Conservation (phyloP, 139 green algal genomes). For the Raphidocelis subcapitata region DNA sequence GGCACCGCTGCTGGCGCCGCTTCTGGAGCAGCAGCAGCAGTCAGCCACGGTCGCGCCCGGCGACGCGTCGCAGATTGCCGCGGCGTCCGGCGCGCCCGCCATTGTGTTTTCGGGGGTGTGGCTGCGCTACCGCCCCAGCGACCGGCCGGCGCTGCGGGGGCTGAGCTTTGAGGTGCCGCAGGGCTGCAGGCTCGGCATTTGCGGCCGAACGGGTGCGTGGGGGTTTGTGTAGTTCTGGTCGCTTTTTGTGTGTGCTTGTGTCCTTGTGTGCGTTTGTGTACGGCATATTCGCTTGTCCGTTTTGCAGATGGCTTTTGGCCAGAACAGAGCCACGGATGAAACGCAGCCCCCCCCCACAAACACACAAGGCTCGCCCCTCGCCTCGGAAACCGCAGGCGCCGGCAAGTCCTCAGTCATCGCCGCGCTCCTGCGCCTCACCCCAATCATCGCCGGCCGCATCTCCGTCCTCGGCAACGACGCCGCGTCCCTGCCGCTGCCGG, state of each 20-base stretch:
- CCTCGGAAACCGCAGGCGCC: conserved; percentile 46
- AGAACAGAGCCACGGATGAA: too few species aligned
- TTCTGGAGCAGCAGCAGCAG: conserved; percentile 24
- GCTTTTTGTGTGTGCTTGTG: too few species aligned
- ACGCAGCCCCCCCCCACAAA: too few species aligned
- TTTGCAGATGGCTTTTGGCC: too few species aligned
- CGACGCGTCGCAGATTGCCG: background rate
- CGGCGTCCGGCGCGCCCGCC: background rate
- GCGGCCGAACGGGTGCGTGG: conserved; percentile 23
- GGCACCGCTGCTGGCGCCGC: background rate
- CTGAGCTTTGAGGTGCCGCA: conserved; percentile 31
- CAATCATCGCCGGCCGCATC: conserved; percentile 2
- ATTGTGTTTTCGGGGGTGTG: conserved; percentile 35
- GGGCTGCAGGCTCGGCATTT: conserved; percentile 51
- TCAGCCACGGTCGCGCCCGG: background rate
- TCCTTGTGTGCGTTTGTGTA: too few species aligned
- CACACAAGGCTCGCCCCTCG: too few species aligned
- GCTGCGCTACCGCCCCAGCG: conserved; percentile 43
- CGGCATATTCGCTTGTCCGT: too few species aligned
- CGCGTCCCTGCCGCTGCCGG: conserved; percentile 9
- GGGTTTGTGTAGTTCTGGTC: background rate
- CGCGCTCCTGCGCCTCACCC: conserved; percentile 13
- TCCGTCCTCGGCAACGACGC: conserved; percentile 45
- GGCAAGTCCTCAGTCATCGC: conserved; percentile 37
- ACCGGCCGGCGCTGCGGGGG: conserved; percentile 39